A percentile compares a stretch with the other conserved stretches of the same genome.
Evolutionary conservation across 1,139 yeast genomes (phyloP).

Genomic region (Yamadazyma songkhlaensis): DNA sequence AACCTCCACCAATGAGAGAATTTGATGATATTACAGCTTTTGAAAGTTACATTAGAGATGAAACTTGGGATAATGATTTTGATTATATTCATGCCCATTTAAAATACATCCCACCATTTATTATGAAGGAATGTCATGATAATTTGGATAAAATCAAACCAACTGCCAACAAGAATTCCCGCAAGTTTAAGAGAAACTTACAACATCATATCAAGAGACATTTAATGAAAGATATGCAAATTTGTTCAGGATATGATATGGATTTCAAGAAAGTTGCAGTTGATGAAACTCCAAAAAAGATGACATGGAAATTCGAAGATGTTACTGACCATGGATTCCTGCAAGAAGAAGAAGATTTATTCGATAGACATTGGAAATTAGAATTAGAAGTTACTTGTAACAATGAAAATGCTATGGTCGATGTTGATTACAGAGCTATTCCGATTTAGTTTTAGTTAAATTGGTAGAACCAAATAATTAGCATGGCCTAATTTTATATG

Average conservation of each 20-base stretch:
- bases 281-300: constrained; percentile 42
- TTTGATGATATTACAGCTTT: constrained; percentile 66
- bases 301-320: constrained; percentile 57
- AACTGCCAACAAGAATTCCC: constrained; percentile 67
- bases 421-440: constrained; percentile 53
- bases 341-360: constrained; percentile 42
- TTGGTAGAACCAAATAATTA: too few species aligned
- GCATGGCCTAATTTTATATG: background rate
- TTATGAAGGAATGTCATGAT: constrained; percentile 62
- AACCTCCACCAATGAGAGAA: constrained; percentile 43
- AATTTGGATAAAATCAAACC: constrained; percentile 73
- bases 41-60: constrained; percentile 65
- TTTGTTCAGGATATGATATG: constrained; percentile 57
- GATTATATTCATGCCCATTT: constrained; percentile 67
- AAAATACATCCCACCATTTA: constrained; percentile 70
- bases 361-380: constrained; percentile 55
- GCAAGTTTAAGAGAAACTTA: constrained; percentile 69
- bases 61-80: constrained; percentile 73
- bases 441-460: too few species aligned
- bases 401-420: constrained; percentile 59
- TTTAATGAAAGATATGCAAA: constrained; percentile 62
- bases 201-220: constrained; percentile 76
- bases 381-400: constrained; percentile 57
- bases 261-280: constrained; percentile 50
- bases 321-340: constrained; percentile 52